Evolutionary conservation across 495 filamentous ascomycete species (phyloP).

Genomic region (Penicillium steckii): DNA sequence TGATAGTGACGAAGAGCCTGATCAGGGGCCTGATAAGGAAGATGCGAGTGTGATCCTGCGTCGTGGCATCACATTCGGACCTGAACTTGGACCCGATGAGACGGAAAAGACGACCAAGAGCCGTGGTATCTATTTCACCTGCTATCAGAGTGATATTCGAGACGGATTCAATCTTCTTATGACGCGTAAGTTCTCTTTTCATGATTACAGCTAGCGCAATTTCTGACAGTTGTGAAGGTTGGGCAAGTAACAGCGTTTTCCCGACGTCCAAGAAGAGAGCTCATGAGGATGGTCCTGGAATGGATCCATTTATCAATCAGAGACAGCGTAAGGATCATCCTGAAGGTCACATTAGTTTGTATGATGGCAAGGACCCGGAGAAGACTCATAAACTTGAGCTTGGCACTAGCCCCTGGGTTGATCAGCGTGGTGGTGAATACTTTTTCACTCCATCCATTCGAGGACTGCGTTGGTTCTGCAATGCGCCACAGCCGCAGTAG

Average conservation of each 20-base stretch:
- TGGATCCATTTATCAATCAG: constrained; percentile 22
- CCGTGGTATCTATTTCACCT: constrained; percentile 22
- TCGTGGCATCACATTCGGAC: constrained; percentile 32
- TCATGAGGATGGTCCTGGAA: constrained; percentile 10
- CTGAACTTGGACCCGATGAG: constrained; percentile 3
- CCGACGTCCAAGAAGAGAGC: constrained; percentile 3
- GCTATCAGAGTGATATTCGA: constrained; percentile 25
- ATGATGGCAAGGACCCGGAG: constrained; percentile 5
- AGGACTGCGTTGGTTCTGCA: constrained; percentile 1
- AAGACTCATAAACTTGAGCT: constrained; percentile 8
- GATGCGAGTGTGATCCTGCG: constrained; percentile 25
- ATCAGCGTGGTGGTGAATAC: constrained; percentile 22
- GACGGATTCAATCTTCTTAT: constrained; percentile 26
- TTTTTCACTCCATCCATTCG: constrained; percentile 23
- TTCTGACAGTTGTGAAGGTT: constrained; percentile 7
- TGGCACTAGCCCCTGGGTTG: constrained; percentile 11
- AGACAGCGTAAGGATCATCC: constrained; percentile 17
- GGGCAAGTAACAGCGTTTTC: constrained; percentile 25
- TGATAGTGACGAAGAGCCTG: constrained; percentile 1
- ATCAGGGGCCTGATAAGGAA: constrained; percentile 2
- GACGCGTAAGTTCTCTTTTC: constrained; percentile 11
- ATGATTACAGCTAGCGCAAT: background rate
- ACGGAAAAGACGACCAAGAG: constrained; percentile 4
- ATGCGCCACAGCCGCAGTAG: background rate
- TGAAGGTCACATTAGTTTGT: constrained; percentile 12